Conservation (phyloP, 2,329 filamentous ascomycete species). For the Metarhizium rileyi region DNA sequence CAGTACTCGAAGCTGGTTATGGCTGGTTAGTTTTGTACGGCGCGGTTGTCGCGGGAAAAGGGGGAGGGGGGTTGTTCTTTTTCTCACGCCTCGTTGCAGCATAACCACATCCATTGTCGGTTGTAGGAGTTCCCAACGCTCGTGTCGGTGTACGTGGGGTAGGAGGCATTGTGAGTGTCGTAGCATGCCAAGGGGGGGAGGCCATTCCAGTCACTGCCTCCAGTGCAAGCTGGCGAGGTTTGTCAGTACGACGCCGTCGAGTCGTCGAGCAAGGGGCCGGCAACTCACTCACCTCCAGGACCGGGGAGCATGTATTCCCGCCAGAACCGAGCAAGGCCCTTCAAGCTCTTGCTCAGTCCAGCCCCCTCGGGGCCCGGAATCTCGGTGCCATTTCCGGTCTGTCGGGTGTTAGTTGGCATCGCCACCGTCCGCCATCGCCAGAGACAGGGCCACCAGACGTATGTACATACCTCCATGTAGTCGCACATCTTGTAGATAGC, state of each 20-base stretch:
- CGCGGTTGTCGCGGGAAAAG: neutral
- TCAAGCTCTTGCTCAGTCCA: constrained; percentile 42
- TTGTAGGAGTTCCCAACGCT: constrained; percentile 30
- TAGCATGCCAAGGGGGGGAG: constrained; percentile 16
- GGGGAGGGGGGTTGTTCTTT: constrained; percentile 30
- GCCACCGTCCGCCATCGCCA: neutral
- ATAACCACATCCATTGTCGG: constrained; percentile 51
- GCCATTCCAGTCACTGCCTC: constrained; percentile 37
- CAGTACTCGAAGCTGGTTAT: constrained; percentile 15
- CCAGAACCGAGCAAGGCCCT: constrained; percentile 45
- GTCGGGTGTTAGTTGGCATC: neutral
- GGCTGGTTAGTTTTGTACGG: too few species aligned
- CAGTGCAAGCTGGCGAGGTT: constrained; percentile 29
- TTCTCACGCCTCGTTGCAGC: constrained; percentile 51
- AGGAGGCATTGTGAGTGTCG: constrained; percentile 15
- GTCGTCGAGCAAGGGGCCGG: neutral
- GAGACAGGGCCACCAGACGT: neutral
- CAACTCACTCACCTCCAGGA: constrained; percentile 28
- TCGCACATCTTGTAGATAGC: constrained; percentile 28
- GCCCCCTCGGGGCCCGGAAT: constrained; percentile 29
- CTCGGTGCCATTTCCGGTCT: neutral
- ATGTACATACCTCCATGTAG: constrained; percentile 16
- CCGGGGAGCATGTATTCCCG: constrained; percentile 32
- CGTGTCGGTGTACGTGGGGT: constrained; percentile 39
- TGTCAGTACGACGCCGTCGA: neutral